Evolutionary conservation across 345 rosid species (phyloP), one percentile per base, ranked within the genome.

Genomic region (Pseudoturritis turrita): DNA sequence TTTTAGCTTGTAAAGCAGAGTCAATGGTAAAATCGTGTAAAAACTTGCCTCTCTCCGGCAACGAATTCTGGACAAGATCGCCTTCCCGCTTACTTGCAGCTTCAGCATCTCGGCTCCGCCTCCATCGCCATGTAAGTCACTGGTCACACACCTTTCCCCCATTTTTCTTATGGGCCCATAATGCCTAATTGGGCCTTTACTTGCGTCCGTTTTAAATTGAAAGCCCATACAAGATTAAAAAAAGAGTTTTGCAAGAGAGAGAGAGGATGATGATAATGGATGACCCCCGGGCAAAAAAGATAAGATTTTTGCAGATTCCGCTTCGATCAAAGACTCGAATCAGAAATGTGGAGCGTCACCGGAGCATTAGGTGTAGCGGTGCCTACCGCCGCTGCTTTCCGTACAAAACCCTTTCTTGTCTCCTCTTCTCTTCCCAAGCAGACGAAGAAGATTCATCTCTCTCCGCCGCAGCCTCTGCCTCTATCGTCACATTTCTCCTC

Each of bases 291-390:
- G 47, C 70, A 6, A 35, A 62, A 73, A 75, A 62, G 79, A 75
- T 69, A 75, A 75, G 79, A 68, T 75, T 56, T 74, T 43, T 75
- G 47, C 78, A 68, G 73, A 75, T 75, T 75, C 50, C 10, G 72
- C 66, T 35, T 75, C 74, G 74, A 68, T 75, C 74, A 51, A 60
- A 74, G 39, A 21, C 62, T 31, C 78, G 5, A 33, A 22, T 75
- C 74, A 63, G 54, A 46, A 69, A 76, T 76, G 80, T 76, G 76
- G 80, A 76, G 80, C 72, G 23, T 76, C 67, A 50, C 80, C 71
- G 80, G 75, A 76, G 71, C 76, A n/a, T 49, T 76, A 29, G 64
- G 72, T 43, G 72, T 63, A 33, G 72, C 68, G 41, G 80, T 76
- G 39, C 71, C 71, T 5, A 76, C 71, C 56, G 33, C 56, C 68